Conservation (phyloP, 495 filamentous ascomycete genomes). For the Echria macrotheca region DNA sequence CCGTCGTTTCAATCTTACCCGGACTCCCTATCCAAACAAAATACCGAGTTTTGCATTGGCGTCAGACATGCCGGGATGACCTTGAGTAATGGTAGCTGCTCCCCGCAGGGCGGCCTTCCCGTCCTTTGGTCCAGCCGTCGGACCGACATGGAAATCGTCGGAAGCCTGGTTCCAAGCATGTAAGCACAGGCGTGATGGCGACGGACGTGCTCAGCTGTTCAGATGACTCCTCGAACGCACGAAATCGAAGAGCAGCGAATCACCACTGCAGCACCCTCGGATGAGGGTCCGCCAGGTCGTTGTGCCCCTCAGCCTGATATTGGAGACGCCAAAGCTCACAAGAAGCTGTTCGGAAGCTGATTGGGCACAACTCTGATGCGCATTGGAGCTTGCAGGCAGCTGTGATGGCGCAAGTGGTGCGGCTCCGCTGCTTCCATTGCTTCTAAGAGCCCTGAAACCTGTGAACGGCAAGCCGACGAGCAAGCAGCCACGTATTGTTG, state of each 20-base stretch:
- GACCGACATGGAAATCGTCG: conserved; percentile 8
- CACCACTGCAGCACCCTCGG: conserved; percentile 1
- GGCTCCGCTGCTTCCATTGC: too few species aligned
- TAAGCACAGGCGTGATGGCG: background rate
- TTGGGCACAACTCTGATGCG: too few species aligned
- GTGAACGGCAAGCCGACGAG: too few species aligned
- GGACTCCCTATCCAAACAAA: too few species aligned
- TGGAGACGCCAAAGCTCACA: too few species aligned
- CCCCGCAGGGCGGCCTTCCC: background rate
- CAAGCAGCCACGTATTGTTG: too few species aligned
- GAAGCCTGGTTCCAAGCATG: conserved; percentile 2
- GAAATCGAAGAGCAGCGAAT: background rate
- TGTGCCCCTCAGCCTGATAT: conserved; percentile 1
- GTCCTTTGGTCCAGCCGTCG: background rate
- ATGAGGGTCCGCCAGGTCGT: background rate
- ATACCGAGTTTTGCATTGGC: too few species aligned
- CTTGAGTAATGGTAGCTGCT: background rate
- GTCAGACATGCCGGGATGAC: background rate
- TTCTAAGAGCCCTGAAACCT: too few species aligned
- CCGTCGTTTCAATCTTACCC: too few species aligned
- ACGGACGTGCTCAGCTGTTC: conserved; percentile 3
- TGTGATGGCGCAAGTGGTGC: too few species aligned
- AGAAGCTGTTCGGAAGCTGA: background rate
- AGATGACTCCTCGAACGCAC: conserved; percentile 6
- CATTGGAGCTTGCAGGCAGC: too few species aligned